Conservation (phyloP, 2,329 filamentous ascomycete species). For the Seiridium cupressi region DNA sequence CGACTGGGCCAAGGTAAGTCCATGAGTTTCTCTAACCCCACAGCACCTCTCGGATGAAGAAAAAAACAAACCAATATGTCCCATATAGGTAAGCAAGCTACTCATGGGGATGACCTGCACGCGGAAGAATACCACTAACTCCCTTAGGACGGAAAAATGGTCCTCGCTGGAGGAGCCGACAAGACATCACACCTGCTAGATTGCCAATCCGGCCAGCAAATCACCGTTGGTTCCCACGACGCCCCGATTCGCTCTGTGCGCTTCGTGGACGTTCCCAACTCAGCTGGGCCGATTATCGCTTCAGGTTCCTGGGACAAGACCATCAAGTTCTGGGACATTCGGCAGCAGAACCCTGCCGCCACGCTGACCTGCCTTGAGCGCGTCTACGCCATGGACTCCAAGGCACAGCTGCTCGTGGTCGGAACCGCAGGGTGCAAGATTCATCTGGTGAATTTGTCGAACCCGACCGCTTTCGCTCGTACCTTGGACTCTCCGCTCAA, state of each 20-base stretch:
- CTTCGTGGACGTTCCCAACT: conserved; percentile 25
- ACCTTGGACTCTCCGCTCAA: conserved; percentile 20
- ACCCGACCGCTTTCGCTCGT: conserved; percentile 16
- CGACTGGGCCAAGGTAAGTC: conserved; percentile 36
- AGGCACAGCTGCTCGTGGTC: conserved; percentile 23
- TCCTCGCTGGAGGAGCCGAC: conserved; percentile 30
- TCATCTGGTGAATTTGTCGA: conserved; percentile 29
- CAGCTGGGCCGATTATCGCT: conserved; percentile 23
- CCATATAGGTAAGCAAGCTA: conserved; percentile 18
- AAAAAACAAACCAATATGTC: conserved; percentile 20
- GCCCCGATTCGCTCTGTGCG: conserved; percentile 30
- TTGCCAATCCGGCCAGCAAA: conserved; percentile 22
- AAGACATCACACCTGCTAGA: conserved; percentile 28
- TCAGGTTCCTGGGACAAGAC: conserved; percentile 54
- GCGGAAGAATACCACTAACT: neutral
- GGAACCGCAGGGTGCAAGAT: conserved; percentile 28
- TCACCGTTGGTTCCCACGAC: conserved; percentile 25
- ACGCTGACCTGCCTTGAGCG: conserved; percentile 48
- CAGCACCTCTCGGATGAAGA: conserved; percentile 18
- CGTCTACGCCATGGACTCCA: conserved; percentile 36
- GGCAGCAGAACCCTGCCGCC: conserved; percentile 39
- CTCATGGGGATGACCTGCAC: too few relatives aligned
- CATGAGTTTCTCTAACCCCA: conserved; percentile 23
- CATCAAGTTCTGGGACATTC: conserved; percentile 56
- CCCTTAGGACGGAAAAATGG: conserved; percentile 29